Base-by-base conservation (phyloP, 345 rosid species). In the Rhizophora apiculata region DNA sequence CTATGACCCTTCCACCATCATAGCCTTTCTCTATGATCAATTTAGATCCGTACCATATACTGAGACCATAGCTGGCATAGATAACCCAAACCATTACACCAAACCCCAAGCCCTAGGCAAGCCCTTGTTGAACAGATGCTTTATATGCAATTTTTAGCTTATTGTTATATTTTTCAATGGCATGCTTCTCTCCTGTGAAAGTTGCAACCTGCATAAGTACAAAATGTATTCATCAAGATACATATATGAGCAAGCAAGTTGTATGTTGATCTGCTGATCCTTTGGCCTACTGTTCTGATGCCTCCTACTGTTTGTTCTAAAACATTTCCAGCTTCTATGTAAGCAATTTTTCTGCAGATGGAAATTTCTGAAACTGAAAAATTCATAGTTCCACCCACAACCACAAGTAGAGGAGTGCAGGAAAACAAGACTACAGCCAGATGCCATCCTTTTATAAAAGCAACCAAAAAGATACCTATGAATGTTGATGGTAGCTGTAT, bases 121-220 rank as follows among this genome's bases (percentile, higher is more conserved):
- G 54, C 63, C 96, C 96, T 75, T 93, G 97, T n/a, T 81, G 72
- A 51, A 76, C 80, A 3, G 85, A 66, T 22, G 93, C 78, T 26
- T 71, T 73, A 59, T 84, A 90, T 24, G 97, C 96, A 11, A 83
- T 68, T 68, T 82, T 75, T 7, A 93, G 82, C 74, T 85, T 89
- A 3, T 54, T 72, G 43, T 89, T 75, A 39, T 93, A 93, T 4
- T 85, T 89, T 8, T 80, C 83, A 26, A 83, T 79, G 10, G 97
- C 93, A n/a, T 64, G 79, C 76, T 87, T 90, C 84, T 93, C 98
- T 37, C 96, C 96, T 0, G 96, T 85, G 81, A 93, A 93, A 22
- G 97, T 86, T 56, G 87, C 91, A 20, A 93, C 96, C 98, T 69
- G 65, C 24, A 56, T 2, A 43, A 15, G 65, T 43, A 58, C 24